A percentile compares a stretch with the other conserved stretches of the same genome.
Evolutionary conservation across 1,139 yeast species (phyloP).

Genomic region (Lodderomyces elongisporus): DNA sequence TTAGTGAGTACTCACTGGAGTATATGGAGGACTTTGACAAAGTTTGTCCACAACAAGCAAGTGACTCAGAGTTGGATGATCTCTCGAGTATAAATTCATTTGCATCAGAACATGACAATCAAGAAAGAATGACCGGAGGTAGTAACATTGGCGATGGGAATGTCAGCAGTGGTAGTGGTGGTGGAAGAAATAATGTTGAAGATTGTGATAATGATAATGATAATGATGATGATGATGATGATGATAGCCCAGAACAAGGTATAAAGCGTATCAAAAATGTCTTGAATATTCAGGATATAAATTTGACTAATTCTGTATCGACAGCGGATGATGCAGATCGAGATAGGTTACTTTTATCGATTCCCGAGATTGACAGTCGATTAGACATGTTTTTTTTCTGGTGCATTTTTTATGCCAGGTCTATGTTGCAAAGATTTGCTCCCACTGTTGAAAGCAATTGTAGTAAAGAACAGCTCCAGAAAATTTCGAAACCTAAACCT

Average conservation of each 20-base stretch:
- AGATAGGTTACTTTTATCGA: conserved; percentile 23
- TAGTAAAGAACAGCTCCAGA: conserved; percentile 22
- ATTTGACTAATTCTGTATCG: too few relatives aligned
- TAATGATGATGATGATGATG: background rate
- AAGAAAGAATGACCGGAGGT: background rate
- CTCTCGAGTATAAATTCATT: conserved; percentile 31
- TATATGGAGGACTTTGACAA: conserved; percentile 34
- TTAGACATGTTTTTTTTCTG: conserved; percentile 41
- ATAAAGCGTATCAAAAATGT: conserved; percentile 32
- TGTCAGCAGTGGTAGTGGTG: too few relatives aligned
- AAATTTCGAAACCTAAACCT: conserved; percentile 20
- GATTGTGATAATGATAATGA: conserved; percentile 11
- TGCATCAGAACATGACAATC: conserved; percentile 12
- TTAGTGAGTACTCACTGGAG: conserved; percentile 38
- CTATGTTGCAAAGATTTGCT: conserved; percentile 31
- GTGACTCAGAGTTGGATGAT: conserved; percentile 31
- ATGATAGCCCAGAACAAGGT: background rate
- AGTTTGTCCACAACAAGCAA: conserved; percentile 17
- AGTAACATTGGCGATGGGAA: background rate
- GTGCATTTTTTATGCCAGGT: conserved; percentile 39
- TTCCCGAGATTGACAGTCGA: conserved; percentile 39
- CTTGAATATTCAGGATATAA: conserved; percentile 26
- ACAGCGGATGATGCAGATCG: conserved; percentile 19
- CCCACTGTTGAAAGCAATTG: conserved; percentile 32
- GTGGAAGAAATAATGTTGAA: too few relatives aligned